phyloP scores from a whole-genome alignment of 352 stramenopile genomes.

The Stephanocyclus meneghinianus region DNA sequence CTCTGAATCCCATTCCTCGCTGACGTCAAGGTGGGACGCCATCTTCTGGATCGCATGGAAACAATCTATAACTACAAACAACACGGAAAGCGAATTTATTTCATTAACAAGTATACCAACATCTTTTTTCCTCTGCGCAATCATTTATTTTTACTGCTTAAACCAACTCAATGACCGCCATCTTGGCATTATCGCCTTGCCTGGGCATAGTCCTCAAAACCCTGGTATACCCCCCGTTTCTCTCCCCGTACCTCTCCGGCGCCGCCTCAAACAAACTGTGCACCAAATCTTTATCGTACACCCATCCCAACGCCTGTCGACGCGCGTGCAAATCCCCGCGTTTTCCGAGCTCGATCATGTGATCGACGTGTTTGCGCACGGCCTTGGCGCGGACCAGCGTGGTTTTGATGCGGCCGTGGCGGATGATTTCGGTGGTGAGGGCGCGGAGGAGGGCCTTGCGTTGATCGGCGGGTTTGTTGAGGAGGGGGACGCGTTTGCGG shows the following conservation, averaged over 20 bases:
- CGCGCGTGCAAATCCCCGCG: conserved; percentile 84
- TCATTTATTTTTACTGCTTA: conserved; percentile 56
- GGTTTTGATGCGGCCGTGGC: conserved; percentile 87
- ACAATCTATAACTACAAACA: no score
- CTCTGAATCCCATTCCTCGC: no score
- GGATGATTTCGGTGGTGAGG: conserved; percentile 84
- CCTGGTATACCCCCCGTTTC: conserved; percentile 84
- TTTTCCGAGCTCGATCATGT: conserved; percentile 87
- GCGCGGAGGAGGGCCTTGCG: conserved; percentile 80
- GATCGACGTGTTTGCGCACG: conserved; percentile 86
- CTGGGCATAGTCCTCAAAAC: conserved; percentile 85
- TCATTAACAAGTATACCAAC: no score
- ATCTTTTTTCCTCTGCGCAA: no score
- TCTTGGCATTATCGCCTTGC: conserved; percentile 86
- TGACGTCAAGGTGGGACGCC: no score
- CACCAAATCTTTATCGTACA: conserved; percentile 88
- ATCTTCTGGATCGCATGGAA: no score
- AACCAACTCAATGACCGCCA: conserved; percentile 87
- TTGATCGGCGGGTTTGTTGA: conserved; percentile 81
- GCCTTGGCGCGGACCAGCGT: conserved; percentile 83
- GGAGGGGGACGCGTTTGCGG: conserved; percentile 69
- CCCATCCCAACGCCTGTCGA: conserved; percentile 84
- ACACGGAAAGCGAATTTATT: no score
- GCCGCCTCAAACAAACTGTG: conserved; percentile 86
- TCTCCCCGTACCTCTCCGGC: conserved; percentile 82